Base-by-base conservation (phyloP, 2,329 filamentous ascomycete species). In the Sporothrix pallida region DNA sequence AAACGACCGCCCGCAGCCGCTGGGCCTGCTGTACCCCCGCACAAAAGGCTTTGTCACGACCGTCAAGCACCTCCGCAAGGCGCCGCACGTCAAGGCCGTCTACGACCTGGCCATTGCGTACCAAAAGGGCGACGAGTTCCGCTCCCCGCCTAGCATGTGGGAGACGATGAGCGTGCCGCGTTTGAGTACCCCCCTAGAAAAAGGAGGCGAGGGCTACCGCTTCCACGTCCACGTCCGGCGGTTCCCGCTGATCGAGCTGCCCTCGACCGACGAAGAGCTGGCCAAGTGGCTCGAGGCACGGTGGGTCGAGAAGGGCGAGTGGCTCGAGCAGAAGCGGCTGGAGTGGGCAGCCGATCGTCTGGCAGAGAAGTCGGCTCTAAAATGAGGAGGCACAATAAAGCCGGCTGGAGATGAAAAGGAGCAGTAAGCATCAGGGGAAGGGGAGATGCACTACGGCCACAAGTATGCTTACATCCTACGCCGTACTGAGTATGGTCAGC, bases 1-100 rank as follows among this genome's bases (percentile, higher is more conserved):
- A 74, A 84, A 86, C 76, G 78, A 82, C 75, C 84, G 84, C 65
- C 84, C 85, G 1, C 83, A 88, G 75, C 88, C 87, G 7, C 83
- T 83, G 79, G 86, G 91, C 79, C 83, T 89, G 13, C 83, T 91
- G 20, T 90, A 89, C 77, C 88, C 88, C 26, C 84, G 88, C 46
- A 89, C 86, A 23, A 90, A 87, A 78, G 88, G 88, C 70, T 91
- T 91, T 79, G 83, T 90, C 67, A 85, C 87, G 42, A 88, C 86
- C 1, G 87, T 90, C 12, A 85, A 87, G 78, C 85, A 88, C 73
- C 81, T 91, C 71, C 81, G 86, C 63, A 82, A 83, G 73, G 82
- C 86, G 17, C 81, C 84, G 17, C 86, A 88, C 65, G 81, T 88
- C 65, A 86, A 84, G 77, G 86, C 86, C 9, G 84, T 88, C 23